Percentiles rank a stretch among this genome's conserved stretches.
Conservation (phyloP, 2,329 filamentous ascomycete species). For the Fusarium compactum region DNA sequence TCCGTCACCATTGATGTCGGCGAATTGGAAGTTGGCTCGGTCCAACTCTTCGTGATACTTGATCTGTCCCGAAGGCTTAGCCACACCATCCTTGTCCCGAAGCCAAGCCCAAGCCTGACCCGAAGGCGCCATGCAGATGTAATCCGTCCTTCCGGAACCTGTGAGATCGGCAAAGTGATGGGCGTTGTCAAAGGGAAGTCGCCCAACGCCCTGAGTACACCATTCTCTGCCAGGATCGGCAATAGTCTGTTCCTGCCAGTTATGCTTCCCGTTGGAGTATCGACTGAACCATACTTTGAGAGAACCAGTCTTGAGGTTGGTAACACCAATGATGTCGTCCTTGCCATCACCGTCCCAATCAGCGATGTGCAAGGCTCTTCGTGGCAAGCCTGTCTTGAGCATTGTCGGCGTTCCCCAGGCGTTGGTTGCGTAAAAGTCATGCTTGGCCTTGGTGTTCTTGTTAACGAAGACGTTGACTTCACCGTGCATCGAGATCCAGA, state of each 20-base stretch:
- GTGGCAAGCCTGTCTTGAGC: conserved; percentile 1
- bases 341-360: conserved; percentile 4
- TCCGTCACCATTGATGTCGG: conserved; percentile 5
- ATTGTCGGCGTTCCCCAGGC: conserved; percentile 1
- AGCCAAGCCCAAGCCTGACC: conserved; percentile 11
- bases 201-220: conserved; percentile 1
- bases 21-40: conserved; percentile 7
- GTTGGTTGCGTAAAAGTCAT: conserved; percentile 5
- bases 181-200: conserved; percentile 2
- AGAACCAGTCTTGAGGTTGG: conserved; percentile 3
- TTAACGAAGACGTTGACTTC: conserved; percentile 9
- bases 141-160: background rate
- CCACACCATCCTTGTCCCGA: background rate
- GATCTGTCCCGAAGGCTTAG: conserved; percentile 1
- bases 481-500: conserved; percentile 9
- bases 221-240: conserved; percentile 4
- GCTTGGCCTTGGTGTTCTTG: background rate
- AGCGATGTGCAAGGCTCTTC: background rate
- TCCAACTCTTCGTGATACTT: conserved; percentile 1
- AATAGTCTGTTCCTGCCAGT: background rate
- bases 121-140: conserved; percentile 5
- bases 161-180: conserved; percentile 8
- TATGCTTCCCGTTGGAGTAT: background rate
- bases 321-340: conserved; percentile 4
- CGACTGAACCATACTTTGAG: conserved; percentile 7